phyloP scores from a whole-genome alignment of 2,329 filamentous ascomycete species.

The Xylaria sp. region DNA sequence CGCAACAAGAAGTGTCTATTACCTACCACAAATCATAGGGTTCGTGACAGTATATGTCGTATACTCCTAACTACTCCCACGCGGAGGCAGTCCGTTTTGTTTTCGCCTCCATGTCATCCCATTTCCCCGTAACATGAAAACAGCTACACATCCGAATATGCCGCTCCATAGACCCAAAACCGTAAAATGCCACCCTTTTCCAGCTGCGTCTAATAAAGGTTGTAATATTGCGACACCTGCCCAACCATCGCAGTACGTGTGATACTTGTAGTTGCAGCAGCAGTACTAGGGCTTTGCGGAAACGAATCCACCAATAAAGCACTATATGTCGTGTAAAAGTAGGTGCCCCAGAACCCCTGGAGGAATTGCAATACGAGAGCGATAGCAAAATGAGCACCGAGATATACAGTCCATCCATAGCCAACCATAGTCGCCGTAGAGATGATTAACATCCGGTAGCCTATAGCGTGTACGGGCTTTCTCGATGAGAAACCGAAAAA shows the following conservation, averaged over 20 bases:
- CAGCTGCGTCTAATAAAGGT: conserved; percentile 48
- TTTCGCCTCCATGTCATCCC: conserved; percentile 26
- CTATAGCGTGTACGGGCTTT: conserved; percentile 39
- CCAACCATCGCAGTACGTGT: conserved; percentile 37
- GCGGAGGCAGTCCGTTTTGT: not conserved
- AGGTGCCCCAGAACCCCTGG: conserved; percentile 32
- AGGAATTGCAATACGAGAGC: conserved; percentile 40
- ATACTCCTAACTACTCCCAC: too few relatives aligned
- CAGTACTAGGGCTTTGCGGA: conserved; percentile 37
- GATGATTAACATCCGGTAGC: conserved; percentile 33
- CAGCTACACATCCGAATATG: conserved; percentile 19
- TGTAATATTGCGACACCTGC: conserved; percentile 39
- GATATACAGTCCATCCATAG: conserved; percentile 46
- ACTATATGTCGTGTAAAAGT: conserved; percentile 36
- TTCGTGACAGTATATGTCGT: too few relatives aligned
- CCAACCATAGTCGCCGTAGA: conserved; percentile 36
- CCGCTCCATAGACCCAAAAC: conserved; percentile 32
- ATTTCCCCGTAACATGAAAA: conserved; percentile 15
- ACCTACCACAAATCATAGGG: too few relatives aligned
- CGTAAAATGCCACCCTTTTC: conserved; percentile 59
- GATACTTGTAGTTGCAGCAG: conserved; percentile 38
- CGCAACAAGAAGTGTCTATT: too few relatives aligned
- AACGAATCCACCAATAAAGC: conserved; percentile 43
- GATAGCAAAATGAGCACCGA: conserved; percentile 35
- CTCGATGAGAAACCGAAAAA: conserved; percentile 53